phyloP scores from a whole-genome alignment of 78 protist species.

The Acrasis kona region DNA sequence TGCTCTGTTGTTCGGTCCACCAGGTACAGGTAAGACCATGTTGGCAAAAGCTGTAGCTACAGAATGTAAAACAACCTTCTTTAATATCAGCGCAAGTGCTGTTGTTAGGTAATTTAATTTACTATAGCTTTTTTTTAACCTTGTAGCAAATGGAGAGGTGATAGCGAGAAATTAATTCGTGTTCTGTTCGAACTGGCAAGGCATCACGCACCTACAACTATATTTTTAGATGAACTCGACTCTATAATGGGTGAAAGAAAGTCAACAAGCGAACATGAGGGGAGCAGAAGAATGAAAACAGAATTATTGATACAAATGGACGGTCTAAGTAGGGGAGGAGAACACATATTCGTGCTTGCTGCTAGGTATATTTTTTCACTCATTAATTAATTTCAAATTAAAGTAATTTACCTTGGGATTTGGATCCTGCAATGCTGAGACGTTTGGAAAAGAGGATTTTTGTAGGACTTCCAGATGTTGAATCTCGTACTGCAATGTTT shows the following conservation, averaged over 20 bases:
- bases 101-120: no score
- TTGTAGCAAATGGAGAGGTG: slow-evolving; percentile 75
- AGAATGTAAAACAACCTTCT: slow-evolving; percentile 76
- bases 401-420: slow-evolving; percentile 41
- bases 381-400: no score
- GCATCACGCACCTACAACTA: slow-evolving; percentile 53
- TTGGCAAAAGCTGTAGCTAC: no score
- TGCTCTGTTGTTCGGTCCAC: no score
- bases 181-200: slow-evolving; percentile 57
- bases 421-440: slow-evolving; percentile 44
- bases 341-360: slow-evolving; percentile 38
- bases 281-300: slow-evolving; percentile 62
- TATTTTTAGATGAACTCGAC: slow-evolving; percentile 82
- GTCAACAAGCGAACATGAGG: slow-evolving; percentile 63
- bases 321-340: slow-evolving; percentile 8
- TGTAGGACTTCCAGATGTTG: slow-evolving; percentile 32
- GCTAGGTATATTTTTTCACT: no score
- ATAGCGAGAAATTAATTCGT: slow-evolving; percentile 77
- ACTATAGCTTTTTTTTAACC: no score
- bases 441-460: slow-evolving; percentile 38
- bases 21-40: no score
- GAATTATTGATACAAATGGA: slow-evolving; percentile 76
- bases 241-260: slow-evolving; percentile 43
- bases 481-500: slow-evolving; percentile 7
- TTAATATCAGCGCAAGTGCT: slow-evolving; percentile 59